These are phyloP conservation scores for Microbotryum silenes-acaulis DNA, from an alignment of 1,284 basidiomycete genomes.

Conservation along the genomic window DNA sequence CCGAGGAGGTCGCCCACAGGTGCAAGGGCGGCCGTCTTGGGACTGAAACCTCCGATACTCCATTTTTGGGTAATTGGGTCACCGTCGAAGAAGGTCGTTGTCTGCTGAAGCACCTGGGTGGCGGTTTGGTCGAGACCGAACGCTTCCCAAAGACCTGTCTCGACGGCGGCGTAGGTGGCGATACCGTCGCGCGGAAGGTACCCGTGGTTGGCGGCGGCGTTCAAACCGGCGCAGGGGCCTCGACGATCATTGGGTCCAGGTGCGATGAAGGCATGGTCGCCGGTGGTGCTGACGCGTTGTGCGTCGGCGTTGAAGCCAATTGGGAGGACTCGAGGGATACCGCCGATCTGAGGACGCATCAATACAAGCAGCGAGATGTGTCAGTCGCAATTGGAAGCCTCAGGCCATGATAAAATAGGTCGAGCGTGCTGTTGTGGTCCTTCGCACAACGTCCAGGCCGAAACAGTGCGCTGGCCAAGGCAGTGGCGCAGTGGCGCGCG, in stretches of 20 bases:
- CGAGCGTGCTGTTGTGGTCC: no score
- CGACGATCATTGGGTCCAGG: neutral
- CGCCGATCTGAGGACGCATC: neutral
- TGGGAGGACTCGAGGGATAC: neutral
- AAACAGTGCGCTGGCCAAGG: no score
- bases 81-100: constrained; percentile 1
- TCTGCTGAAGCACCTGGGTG: constrained; percentile 4
- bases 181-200: constrained; percentile 3
- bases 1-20: neutral
- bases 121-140: constrained; percentile 6
- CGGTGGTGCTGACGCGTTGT: constrained; percentile 1
- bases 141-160: constrained; percentile 1
- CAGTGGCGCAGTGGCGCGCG: no score
- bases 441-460: no score
- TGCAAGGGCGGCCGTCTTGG: neutral
- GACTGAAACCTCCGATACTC: constrained; percentile 1
- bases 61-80: constrained; percentile 5
- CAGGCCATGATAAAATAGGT: no score
- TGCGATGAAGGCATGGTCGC: constrained; percentile 1
- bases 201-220: constrained; percentile 4
- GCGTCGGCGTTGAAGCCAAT: neutral
- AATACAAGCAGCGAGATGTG: neutral
- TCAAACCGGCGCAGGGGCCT: constrained; percentile 2
- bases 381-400: no score
- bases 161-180: constrained; percentile 4